phyloP scores from a whole-genome alignment of 2,329 filamentous ascomycete genomes.

The Colletotrichum tropicicola region DNA sequence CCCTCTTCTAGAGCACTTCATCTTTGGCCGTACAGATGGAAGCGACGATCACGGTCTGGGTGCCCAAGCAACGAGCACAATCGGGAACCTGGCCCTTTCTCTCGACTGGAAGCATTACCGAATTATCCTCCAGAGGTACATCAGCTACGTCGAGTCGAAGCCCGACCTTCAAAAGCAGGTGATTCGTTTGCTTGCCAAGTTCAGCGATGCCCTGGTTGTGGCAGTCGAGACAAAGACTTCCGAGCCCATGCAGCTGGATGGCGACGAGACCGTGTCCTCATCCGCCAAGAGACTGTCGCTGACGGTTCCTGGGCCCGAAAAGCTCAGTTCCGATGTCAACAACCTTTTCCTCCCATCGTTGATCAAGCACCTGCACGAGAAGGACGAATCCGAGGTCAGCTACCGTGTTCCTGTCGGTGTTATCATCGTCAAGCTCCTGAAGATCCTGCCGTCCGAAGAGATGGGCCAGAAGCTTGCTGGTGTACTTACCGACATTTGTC shows the following conservation, averaged over 20 bases:
- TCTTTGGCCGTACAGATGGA: constrained; percentile 80
- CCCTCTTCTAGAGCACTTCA: constrained; percentile 92
- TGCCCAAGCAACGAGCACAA: constrained; percentile 84
- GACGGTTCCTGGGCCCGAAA: constrained; percentile 73
- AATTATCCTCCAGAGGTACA: constrained; percentile 83
- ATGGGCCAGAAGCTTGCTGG: constrained; percentile 80
- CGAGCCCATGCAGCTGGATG: constrained; percentile 55
- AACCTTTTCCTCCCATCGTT: constrained; percentile 82
- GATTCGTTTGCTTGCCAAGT: constrained; percentile 80
- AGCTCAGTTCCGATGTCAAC: constrained; percentile 76
- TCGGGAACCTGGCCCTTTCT: constrained; percentile 77
- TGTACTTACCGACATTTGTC: constrained; percentile 89
- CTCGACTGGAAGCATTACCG: constrained; percentile 93
- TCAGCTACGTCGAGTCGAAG: constrained; percentile 82
- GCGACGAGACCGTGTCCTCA: constrained; percentile 31
- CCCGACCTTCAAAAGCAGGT: constrained; percentile 87
- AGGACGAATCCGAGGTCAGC: constrained; percentile 94
- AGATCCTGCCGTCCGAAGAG: constrained; percentile 77
- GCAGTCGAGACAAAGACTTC: constrained; percentile 52
- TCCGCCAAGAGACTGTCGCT: constrained; percentile 60
- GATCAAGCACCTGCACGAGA: constrained; percentile 87
- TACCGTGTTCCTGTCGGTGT: constrained; percentile 90
- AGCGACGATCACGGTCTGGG: constrained; percentile 85
- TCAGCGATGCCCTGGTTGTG: constrained; percentile 78
- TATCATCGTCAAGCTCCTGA: constrained; percentile 87